These are phyloP conservation scores for Hyphopichia fennica DNA, from an alignment of 1,139 yeast species.

Conservation along the genomic window DNA sequence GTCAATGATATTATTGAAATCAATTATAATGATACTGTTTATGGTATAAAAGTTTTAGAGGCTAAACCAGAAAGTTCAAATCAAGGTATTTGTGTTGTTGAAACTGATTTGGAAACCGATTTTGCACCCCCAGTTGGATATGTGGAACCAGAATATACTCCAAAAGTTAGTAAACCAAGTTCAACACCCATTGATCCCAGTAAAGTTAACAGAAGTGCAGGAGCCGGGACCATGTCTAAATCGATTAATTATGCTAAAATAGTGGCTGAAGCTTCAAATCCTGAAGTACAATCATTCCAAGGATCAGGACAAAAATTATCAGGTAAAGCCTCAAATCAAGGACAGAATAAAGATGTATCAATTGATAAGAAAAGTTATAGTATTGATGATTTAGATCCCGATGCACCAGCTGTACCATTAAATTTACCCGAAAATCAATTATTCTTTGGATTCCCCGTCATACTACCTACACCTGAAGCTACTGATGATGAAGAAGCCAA, in stretches of 20 bases:
- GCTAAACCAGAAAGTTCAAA: slow-evolving; percentile 72
- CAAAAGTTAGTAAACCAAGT: slow-evolving; percentile 34
- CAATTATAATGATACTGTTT: slow-evolving; percentile 76
- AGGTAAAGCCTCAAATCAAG: slow-evolving; percentile 41
- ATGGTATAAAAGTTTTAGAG: slow-evolving; percentile 82
- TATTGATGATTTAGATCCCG: slow-evolving; percentile 44
- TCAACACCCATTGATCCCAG: slow-evolving; percentile 35
- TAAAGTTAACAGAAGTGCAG: slow-evolving; percentile 40
- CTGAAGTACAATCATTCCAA: slow-evolving; percentile 33
- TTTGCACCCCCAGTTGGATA: slow-evolving; percentile 99
- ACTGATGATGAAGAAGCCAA: slow-evolving; percentile 29
- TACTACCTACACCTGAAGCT: slow-evolving; percentile 60
- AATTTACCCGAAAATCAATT: slow-evolving; percentile 79
- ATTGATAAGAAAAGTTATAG: slow-evolving; percentile 12
- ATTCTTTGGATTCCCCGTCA: slow-evolving; percentile 90
- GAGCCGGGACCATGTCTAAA: slow-evolving; percentile 78
- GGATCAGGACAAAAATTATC: slow-evolving; percentile 77
- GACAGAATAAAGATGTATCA: slow-evolving; percentile 9
- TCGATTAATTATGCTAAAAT: slow-evolving; percentile 68
- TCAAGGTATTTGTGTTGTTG: slow-evolving; percentile 87
- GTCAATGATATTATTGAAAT: slow-evolving; percentile 84
- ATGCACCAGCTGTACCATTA: slow-evolving; percentile 71
- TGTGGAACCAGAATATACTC: slow-evolving; percentile 77
- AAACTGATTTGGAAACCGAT: slow-evolving; percentile 94
- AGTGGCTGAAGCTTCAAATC: slow-evolving; percentile 40